phyloP scores from a whole-genome alignment of 148 eudicot genomes.

The Pouteria glomerata region DNA sequence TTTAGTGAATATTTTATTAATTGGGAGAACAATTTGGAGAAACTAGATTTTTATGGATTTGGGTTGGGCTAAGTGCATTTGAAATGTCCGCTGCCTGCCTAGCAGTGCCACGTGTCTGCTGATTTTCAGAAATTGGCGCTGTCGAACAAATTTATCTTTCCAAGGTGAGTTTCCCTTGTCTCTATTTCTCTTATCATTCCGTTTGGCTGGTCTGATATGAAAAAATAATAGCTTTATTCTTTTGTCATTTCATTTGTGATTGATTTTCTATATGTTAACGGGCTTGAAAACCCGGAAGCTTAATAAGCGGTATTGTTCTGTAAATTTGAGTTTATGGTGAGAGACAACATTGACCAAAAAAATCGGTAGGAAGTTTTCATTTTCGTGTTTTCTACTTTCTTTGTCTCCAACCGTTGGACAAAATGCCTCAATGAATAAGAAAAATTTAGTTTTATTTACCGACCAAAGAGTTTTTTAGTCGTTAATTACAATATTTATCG shows the following conservation, averaged over 20 bases:
- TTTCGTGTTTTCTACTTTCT: neutral
- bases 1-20: no score
- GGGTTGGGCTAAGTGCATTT: no score
- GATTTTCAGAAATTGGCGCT: no score
- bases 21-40: no score
- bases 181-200: neutral
- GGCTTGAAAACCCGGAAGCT: neutral
- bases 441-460: neutral
- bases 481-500: no score
- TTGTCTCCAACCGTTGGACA: neutral
- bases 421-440: constrained; percentile 1
- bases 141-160: no score
- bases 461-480: no score
- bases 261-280: neutral
- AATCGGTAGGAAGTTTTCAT: neutral
- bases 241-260: neutral
- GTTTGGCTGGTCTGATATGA: neutral
- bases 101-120: no score
- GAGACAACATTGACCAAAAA: neutral
- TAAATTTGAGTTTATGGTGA: neutral
- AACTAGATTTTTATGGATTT: no score
- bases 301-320: neutral
- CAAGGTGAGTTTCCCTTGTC: neutral
- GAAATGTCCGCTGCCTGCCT: no score
- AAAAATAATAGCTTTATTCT: neutral